A percentile compares a stretch with the other conserved stretches of the same genome.
These are phyloP conservation scores for Hypoxylon sp. DNA, from an alignment of 2,329 filamentous ascomycete genomes.

Conservation along the genomic window DNA sequence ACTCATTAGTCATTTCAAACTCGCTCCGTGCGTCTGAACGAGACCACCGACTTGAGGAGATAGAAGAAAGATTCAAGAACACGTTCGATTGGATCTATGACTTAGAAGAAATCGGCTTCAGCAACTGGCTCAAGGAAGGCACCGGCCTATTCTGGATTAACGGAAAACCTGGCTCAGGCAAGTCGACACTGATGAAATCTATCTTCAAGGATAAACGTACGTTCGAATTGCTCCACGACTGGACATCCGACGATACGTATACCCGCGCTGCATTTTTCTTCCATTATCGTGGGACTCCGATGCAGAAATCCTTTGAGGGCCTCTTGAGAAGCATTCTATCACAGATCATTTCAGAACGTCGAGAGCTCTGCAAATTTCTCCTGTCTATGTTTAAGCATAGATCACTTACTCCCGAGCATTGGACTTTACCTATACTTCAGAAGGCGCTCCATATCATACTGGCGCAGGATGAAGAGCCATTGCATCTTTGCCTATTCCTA, in stretches of 20 bases:
- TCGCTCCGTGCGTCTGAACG: background rate
- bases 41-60: conserved; percentile 8
- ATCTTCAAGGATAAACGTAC: conserved; percentile 17
- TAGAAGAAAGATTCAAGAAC: conserved; percentile 9
- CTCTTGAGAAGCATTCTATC: conserved; percentile 23
- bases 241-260: background rate
- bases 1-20: conserved; percentile 3
- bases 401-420: background rate
- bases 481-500: conserved; percentile 19
- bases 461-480: conserved; percentile 4
- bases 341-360: background rate
- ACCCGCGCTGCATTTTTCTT: conserved; percentile 27
- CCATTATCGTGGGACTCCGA: conserved; percentile 14
- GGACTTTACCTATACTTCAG: background rate
- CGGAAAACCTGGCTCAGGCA: conserved; percentile 31
- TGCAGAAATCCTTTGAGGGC: conserved; percentile 28
- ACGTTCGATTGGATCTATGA: conserved; percentile 25
- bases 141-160: conserved; percentile 32
- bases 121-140: conserved; percentile 20
- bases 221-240: conserved; percentile 16
- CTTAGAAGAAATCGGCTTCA: background rate
- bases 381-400: background rate
- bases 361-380: background rate
- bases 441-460: conserved; percentile 1
- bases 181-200: conserved; percentile 37